Conservation (phyloP, 768 basidiomycete species). For the Obba rivulosa region DNA sequence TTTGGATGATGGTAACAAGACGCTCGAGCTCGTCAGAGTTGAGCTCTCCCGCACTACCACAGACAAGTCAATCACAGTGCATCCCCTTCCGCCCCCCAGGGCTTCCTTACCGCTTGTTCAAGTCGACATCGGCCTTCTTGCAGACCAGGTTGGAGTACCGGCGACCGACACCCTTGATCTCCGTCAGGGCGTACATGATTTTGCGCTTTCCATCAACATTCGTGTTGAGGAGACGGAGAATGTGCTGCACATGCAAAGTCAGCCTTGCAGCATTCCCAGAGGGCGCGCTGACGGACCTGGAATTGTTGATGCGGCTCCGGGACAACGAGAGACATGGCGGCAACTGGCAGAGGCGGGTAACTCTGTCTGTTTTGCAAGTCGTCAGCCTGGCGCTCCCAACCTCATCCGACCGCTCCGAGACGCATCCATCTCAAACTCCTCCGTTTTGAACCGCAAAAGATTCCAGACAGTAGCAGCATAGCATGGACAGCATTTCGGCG, state of each 20-base stretch:
- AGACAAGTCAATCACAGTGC: background rate
- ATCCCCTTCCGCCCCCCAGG: background rate
- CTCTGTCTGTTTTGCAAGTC: too few species aligned
- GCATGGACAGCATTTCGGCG: too few species aligned
- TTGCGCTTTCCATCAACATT: conserved; percentile 99
- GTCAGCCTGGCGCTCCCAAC: too few species aligned
- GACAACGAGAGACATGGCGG: conserved; percentile 90
- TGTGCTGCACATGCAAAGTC: conserved; percentile 59
- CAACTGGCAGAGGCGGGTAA: conserved; percentile 1
- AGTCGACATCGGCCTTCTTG: conserved; percentile 99
- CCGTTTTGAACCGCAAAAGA: too few species aligned
- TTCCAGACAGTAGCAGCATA: too few species aligned
- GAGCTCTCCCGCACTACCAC: conserved; percentile 95
- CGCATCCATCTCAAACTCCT: too few species aligned
- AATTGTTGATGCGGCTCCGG: conserved; percentile 95
- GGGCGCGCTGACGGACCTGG: conserved; percentile 50
- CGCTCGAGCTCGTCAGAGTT: conserved; percentile 99
- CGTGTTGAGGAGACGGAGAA: conserved; percentile 97
- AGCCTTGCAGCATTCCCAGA: background rate
- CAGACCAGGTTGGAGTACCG: conserved; percentile 98
- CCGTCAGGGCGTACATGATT: conserved; percentile 98
- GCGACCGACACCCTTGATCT: conserved; percentile 99
- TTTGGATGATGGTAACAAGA: conserved; percentile 98
- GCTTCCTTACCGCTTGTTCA: conserved; percentile 86
- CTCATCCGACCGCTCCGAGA: too few species aligned